phyloP scores from a whole-genome alignment of 2,329 filamentous ascomycete genomes.

The Colletotrichum shisoi region DNA sequence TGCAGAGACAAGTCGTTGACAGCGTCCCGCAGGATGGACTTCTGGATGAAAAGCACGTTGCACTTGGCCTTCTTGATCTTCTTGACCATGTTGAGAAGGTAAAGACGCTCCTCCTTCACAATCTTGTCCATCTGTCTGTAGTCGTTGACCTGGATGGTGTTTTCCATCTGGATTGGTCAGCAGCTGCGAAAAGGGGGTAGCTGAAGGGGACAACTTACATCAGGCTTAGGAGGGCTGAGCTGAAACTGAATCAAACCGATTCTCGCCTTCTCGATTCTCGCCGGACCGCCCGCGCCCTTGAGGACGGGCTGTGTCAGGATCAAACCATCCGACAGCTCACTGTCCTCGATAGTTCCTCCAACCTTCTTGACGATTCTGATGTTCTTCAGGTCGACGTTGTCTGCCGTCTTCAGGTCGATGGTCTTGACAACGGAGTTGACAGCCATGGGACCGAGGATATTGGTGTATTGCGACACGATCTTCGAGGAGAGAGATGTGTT shows the following conservation, averaged over 20 bases:
- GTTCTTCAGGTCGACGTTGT: constrained; percentile 96
- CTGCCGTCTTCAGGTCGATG: constrained; percentile 92
- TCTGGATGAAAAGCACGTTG: constrained; percentile 97
- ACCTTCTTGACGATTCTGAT: constrained; percentile 98
- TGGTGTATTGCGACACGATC: constrained; percentile 97
- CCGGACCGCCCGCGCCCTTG: constrained; percentile 90
- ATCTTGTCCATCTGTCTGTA: constrained; percentile 99
- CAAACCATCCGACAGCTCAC: constrained; percentile 93
- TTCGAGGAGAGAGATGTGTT: constrained; percentile 98
- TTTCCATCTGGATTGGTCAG: constrained; percentile 79
- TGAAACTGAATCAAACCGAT: constrained; percentile 99
- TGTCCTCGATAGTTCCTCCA: constrained; percentile 97
- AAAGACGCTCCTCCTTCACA: constrained; percentile 97
- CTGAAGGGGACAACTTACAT: constrained; percentile 65
- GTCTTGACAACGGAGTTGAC: constrained; percentile 96
- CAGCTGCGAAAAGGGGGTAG: constrained; percentile 11
- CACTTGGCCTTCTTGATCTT: constrained; percentile 99
- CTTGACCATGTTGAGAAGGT: constrained; percentile 98
- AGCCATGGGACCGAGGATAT: constrained; percentile 94
- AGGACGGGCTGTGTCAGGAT: constrained; percentile 92
- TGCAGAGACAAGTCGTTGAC: constrained; percentile 97
- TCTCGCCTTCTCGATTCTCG: constrained; percentile 94
- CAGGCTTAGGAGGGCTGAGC: constrained; percentile 95
- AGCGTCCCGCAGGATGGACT: constrained; percentile 95
- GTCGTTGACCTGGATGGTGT: constrained; percentile 98